phyloP scores from a whole-genome alignment of 305 asterid species.

The Solanum hybrid region DNA sequence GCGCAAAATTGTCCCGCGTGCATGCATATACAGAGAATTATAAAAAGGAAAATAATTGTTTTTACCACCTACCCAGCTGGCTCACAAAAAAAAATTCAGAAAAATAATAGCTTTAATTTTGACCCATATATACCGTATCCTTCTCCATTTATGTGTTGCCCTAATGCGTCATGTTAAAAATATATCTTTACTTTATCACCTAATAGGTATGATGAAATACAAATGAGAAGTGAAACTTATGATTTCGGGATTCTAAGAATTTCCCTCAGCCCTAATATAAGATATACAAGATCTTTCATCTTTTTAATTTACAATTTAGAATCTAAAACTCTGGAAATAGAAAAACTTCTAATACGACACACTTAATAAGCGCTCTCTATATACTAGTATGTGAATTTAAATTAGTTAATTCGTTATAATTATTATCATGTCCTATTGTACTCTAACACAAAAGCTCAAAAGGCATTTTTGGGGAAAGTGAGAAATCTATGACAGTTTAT shows the following conservation, averaged over 20 bases:
- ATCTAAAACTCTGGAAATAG: too few species aligned
- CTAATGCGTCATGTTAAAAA: too few species aligned
- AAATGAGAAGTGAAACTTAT: too few species aligned
- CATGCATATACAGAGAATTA: neutral
- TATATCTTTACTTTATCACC: neutral
- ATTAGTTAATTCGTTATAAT: neutral
- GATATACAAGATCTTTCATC: neutral
- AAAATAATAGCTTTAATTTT: neutral
- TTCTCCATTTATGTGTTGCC: too few species aligned
- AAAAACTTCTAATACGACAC: neutral
- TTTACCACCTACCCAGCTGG: neutral
- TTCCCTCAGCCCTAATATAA: neutral
- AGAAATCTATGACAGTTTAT: too few species aligned
- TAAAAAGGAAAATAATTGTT: neutral
- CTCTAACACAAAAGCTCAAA: neutral
- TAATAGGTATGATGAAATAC: neutral
- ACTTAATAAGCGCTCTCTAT: neutral
- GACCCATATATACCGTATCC: neutral
- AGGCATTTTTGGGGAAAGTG: neutral
- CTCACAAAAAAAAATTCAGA: neutral
- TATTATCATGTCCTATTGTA: neutral
- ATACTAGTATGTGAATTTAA: neutral
- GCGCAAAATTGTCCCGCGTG: neutral
- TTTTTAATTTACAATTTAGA: too few species aligned
- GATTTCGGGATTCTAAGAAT: neutral